Percentiles rank a stretch among this genome's conserved stretches.
Evolutionary conservation across 23 red algal species (phyloP).

Genomic region (Gracilaria domingensis): DNA sequence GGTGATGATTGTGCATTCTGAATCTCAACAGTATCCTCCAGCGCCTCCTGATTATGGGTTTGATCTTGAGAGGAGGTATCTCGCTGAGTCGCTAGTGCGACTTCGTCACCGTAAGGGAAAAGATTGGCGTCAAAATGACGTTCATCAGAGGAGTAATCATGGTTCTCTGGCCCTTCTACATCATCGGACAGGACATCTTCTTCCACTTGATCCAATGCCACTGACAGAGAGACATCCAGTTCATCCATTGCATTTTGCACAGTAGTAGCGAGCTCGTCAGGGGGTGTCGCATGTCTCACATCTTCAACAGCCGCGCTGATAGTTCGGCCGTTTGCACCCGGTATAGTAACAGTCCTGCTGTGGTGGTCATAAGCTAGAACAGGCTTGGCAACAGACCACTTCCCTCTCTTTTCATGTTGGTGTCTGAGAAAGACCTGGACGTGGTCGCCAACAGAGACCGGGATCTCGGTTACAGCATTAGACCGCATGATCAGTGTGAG

Average conservation of each 20-base stretch:
- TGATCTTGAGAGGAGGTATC: too few relatives aligned
- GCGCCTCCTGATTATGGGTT: too few relatives aligned
- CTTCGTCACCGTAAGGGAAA: too few relatives aligned
- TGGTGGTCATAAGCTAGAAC: neutral
- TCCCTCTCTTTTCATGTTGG: conserved; percentile 16
- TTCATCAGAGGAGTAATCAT: too few relatives aligned
- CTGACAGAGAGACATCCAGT: neutral
- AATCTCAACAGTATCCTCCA: too few relatives aligned
- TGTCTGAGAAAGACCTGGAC: too few relatives aligned
- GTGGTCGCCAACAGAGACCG: too few relatives aligned
- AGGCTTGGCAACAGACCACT: neutral
- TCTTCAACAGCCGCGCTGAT: conserved; percentile 28
- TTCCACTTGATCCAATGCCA: neutral
- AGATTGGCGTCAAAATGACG: too few relatives aligned
- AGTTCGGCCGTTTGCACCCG: neutral
- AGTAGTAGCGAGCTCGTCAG: neutral
- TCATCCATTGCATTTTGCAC: conserved; percentile 34
- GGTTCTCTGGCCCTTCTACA: too few relatives aligned
- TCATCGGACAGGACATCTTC: too few relatives aligned
- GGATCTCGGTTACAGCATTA: neutral
- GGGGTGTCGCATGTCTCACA: neutral
- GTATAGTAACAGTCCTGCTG: conserved; percentile 11
- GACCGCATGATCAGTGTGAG: conserved; percentile 18
- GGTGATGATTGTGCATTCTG: too few relatives aligned
- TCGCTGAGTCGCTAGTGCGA: too few relatives aligned